Evolutionary conservation across 306 rosid genomes (phyloP).

Genomic region (Rosa lucieae): DNA sequence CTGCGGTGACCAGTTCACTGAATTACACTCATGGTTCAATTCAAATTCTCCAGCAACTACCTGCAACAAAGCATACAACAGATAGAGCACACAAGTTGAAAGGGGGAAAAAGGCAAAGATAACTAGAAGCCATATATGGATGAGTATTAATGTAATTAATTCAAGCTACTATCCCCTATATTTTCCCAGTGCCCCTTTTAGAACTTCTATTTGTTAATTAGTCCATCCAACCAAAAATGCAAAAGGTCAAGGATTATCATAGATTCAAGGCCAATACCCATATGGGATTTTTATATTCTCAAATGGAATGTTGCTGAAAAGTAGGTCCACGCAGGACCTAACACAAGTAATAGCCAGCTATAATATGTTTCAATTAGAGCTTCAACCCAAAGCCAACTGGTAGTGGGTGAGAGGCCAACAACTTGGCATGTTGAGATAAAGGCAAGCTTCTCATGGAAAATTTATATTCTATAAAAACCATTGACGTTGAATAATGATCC

Average conservation of each 20-base stretch:
- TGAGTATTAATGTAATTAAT: background rate
- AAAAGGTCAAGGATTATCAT: background rate
- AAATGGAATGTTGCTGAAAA: background rate
- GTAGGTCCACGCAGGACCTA: background rate
- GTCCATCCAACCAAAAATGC: background rate
- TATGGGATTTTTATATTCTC: no score
- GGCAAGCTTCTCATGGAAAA: background rate
- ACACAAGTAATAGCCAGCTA: background rate
- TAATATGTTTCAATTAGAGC: background rate
- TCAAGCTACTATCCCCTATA: background rate
- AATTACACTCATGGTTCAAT: constrained; percentile 78
- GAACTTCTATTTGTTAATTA: background rate
- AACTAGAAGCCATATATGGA: background rate
- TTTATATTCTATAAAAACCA: background rate
- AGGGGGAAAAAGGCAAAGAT: background rate
- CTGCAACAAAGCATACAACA: constrained; percentile 41
- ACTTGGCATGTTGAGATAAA: background rate
- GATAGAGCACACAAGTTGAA: constrained; percentile 8
- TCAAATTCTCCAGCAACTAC: constrained; percentile 98
- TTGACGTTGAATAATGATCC: background rate
- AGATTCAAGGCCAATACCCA: background rate
- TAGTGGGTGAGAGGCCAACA: background rate
- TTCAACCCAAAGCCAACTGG: background rate
- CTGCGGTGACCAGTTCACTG: constrained; percentile 93
- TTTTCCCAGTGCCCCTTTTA: constrained; percentile 1